A percentile compares a stretch with the other conserved stretches of the same genome.
Evolutionary conservation across 2,329 filamentous ascomycete genomes (phyloP).

Genomic region (Gnomoniopsis smithogilvyi): DNA sequence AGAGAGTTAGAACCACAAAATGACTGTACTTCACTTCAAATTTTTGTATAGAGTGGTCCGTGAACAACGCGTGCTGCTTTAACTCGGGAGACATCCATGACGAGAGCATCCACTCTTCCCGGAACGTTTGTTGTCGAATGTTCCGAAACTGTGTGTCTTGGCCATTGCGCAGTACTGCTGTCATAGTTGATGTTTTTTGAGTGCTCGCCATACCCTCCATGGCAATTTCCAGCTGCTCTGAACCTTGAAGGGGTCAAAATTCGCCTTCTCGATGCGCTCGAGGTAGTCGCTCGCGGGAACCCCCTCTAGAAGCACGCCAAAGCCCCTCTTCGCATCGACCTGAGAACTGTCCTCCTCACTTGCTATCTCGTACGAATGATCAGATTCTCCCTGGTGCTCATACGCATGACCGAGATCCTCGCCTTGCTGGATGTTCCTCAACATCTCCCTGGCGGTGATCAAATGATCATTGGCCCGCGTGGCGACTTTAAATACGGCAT

Average conservation of each 20-base stretch:
- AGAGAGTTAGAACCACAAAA: neutral
- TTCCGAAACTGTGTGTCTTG: neutral
- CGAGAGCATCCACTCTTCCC: neutral
- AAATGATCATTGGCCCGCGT: conserved; percentile 94
- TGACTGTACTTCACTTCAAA: neutral
- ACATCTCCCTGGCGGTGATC: conserved; percentile 89
- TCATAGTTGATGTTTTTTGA: conserved; percentile 47
- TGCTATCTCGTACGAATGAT: conserved; percentile 46
- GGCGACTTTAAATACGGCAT: conserved; percentile 88
- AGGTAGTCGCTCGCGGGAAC: conserved; percentile 78
- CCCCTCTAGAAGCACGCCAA: conserved; percentile 78
- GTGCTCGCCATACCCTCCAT: conserved; percentile 63
- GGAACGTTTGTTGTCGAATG: neutral
- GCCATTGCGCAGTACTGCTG: neutral
- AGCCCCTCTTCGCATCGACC: conserved; percentile 55
- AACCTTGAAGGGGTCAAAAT: conserved; percentile 79
- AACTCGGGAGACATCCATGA: neutral
- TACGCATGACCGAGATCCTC: conserved; percentile 79
- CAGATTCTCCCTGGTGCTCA: conserved; percentile 79
- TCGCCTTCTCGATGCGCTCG: conserved; percentile 68
- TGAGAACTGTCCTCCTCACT: conserved; percentile 32
- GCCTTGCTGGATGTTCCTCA: conserved; percentile 73
- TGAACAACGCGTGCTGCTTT: neutral
- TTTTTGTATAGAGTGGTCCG: neutral
- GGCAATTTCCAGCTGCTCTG: conserved; percentile 77